Evolutionary conservation across 805 yeast species (phyloP).

Genomic region (Wickerhamiella vanderwaltii): DNA sequence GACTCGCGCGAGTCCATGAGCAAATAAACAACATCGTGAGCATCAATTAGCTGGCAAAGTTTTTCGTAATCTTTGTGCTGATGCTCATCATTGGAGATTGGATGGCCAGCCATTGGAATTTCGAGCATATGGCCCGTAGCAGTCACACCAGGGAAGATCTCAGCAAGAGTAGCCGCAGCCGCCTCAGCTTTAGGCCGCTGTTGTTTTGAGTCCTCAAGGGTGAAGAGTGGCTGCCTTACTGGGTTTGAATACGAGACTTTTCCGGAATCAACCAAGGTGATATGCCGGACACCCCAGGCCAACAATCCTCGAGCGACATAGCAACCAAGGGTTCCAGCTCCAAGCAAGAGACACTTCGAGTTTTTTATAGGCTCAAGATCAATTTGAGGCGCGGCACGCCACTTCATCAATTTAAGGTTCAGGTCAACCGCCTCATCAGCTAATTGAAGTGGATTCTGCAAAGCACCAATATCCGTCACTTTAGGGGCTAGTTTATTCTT

Average conservation of each 20-base stretch:
- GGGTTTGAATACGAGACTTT: conserved; percentile 86
- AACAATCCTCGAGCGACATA: conserved; percentile 74
- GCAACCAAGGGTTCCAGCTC: conserved; percentile 93
- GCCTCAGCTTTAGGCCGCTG: conserved; percentile 69
- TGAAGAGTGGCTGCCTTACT: conserved; percentile 81
- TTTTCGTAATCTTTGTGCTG: conserved; percentile 42
- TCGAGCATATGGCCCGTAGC: conserved; percentile 53
- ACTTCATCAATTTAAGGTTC: conserved; percentile 84
- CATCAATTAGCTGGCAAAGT: conserved; percentile 41
- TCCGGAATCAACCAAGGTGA: conserved; percentile 86
- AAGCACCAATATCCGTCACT: conserved; percentile 64
- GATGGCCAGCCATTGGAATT: conserved; percentile 96
- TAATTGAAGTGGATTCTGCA: conserved; percentile 68
- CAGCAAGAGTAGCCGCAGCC: conserved; percentile 63
- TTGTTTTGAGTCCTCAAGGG: conserved; percentile 64
- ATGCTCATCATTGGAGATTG: conserved; percentile 43
- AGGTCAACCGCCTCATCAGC: conserved; percentile 89
- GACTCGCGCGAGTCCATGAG: conserved; percentile 92
- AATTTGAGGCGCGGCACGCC: conserved; percentile 83
- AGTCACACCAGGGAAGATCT: conserved; percentile 67
- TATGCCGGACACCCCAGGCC: conserved; percentile 88
- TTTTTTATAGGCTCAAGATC: conserved; percentile 52
- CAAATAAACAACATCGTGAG: conserved; percentile 67
- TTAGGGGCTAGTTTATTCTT: conserved; percentile 67
- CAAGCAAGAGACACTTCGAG: conserved; percentile 64